A percentile compares a stretch with the other conserved stretches of the same genome.
Conservation (phyloP, 2,329 filamentous ascomycete species). For the Juglanconis oblonga region DNA sequence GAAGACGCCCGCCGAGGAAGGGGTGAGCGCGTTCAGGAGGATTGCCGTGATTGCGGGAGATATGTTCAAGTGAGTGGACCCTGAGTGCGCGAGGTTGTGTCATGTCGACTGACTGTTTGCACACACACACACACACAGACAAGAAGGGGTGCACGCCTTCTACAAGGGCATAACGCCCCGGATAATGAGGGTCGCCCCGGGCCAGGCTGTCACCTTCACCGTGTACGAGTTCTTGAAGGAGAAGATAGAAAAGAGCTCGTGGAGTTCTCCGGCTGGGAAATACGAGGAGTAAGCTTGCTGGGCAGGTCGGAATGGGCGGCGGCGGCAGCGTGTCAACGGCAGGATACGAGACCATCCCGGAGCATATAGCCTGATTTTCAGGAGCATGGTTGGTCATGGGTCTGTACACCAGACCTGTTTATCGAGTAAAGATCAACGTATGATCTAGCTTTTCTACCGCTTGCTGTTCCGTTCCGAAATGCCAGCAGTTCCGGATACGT, state of each 20-base stretch:
- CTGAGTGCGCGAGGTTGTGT: neutral
- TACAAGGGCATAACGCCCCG: conserved; percentile 99
- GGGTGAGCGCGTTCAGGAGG: conserved; percentile 74
- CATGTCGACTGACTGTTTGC: neutral
- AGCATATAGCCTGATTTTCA: conserved; percentile 6
- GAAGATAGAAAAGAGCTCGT: conserved; percentile 65
- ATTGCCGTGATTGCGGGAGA: conserved; percentile 76
- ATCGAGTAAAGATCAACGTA: neutral
- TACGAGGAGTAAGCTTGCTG: conserved; percentile 59
- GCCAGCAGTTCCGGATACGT: neutral
- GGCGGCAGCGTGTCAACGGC: neutral
- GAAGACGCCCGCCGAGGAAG: conserved; percentile 78
- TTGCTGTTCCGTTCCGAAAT: neutral
- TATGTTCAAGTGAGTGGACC: conserved; percentile 69
- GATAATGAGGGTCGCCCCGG: conserved; percentile 95
- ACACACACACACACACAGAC: conserved; percentile 44
- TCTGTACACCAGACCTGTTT: neutral
- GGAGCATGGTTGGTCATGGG: neutral
- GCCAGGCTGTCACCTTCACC: conserved; percentile 77
- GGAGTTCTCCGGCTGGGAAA: conserved; percentile 56
- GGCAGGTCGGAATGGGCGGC: neutral
- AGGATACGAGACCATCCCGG: neutral
- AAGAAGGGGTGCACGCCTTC: conserved; percentile 92
- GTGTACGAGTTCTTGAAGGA: conserved; percentile 77
- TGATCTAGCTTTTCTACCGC: neutral